phyloP scores from a whole-genome alignment of 345 rosid genomes.

The Erucastrum elatum region DNA sequence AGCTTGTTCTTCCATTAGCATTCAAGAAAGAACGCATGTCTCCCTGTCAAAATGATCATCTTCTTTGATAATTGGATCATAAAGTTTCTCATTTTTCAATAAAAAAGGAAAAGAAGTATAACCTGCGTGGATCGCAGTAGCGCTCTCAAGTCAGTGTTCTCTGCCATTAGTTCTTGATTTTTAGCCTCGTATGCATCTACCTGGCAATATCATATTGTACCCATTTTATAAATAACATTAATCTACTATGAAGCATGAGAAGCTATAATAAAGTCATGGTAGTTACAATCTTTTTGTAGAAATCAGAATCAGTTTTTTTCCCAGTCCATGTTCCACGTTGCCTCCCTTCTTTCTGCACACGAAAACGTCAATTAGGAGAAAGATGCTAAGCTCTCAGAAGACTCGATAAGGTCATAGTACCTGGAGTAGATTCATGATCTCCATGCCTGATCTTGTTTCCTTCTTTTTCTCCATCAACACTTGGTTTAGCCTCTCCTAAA shows the following conservation, averaged over 20 bases:
- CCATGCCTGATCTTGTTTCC: constrained; percentile 98
- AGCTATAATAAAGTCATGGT: constrained; percentile 20
- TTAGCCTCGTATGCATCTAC: constrained; percentile 95
- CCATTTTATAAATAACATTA: neutral
- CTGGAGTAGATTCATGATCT: constrained; percentile 98
- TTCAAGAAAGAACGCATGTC: constrained; percentile 94
- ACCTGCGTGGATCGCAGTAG: constrained; percentile 93
- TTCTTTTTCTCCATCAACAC: constrained; percentile 98
- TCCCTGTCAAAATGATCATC: constrained; percentile 45
- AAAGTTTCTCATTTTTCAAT: neutral
- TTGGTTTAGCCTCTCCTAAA: constrained; percentile 91
- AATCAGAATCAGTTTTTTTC: constrained; percentile 91
- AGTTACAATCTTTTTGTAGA: constrained; percentile 87
- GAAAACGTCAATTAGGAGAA: neutral
- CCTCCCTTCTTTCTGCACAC: constrained; percentile 88
- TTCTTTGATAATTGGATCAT: neutral
- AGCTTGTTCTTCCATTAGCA: constrained; percentile 62
- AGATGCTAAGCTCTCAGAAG: too few species aligned
- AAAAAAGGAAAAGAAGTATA: neutral
- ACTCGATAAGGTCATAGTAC: constrained; percentile 43
- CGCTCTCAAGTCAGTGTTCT: constrained; percentile 87
- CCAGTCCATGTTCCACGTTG: constrained; percentile 99
- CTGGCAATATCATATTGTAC: constrained; percentile 40
- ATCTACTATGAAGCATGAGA: neutral
- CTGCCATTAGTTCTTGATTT: constrained; percentile 88